Percentiles rank a stretch among this genome's conserved stretches.
Evolutionary conservation across 2,329 filamentous ascomycete genomes (phyloP).

Genomic region (Fusarium globosum): DNA sequence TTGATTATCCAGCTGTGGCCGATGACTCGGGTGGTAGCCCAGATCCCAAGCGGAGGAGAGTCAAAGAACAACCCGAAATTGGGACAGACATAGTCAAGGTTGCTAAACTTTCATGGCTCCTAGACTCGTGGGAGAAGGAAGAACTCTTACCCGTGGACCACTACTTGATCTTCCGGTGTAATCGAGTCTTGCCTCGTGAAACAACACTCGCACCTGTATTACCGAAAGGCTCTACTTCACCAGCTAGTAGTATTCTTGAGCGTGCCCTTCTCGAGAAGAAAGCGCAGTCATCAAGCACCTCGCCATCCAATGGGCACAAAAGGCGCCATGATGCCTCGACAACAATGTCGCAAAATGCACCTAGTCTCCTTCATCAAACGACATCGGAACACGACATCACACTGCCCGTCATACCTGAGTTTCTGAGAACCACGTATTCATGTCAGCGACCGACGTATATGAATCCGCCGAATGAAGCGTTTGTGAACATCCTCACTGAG

Average conservation of each 20-base stretch:
- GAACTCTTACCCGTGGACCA: constrained; percentile 58
- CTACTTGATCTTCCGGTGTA: constrained; percentile 67
- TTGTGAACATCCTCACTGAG: constrained; percentile 78
- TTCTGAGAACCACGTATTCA: constrained; percentile 71
- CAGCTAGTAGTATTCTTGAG: constrained; percentile 34
- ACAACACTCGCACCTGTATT: neutral
- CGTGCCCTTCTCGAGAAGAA: constrained; percentile 35
- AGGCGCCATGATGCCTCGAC: constrained; percentile 11
- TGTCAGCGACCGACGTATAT: constrained; percentile 82
- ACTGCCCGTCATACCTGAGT: constrained; percentile 76
- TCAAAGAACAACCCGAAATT: neutral
- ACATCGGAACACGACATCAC: constrained; percentile 80
- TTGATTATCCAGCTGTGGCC: neutral
- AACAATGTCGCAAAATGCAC: constrained; percentile 38
- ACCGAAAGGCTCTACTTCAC: constrained; percentile 11
- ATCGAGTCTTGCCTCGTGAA: constrained; percentile 40
- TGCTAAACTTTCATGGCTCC: constrained; percentile 69
- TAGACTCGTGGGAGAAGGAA: constrained; percentile 60
- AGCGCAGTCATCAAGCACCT: constrained; percentile 7
- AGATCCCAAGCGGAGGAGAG: constrained; percentile 36
- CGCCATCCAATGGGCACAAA: constrained; percentile 14
- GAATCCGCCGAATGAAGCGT: constrained; percentile 76
- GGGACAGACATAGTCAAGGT: constrained; percentile 59
- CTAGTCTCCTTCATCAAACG: constrained; percentile 70
- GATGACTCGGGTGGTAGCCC: constrained; percentile 6